Base-by-base conservation (phyloP, 495 filamentous ascomycete genomes). In the Glonium stellatum region DNA sequence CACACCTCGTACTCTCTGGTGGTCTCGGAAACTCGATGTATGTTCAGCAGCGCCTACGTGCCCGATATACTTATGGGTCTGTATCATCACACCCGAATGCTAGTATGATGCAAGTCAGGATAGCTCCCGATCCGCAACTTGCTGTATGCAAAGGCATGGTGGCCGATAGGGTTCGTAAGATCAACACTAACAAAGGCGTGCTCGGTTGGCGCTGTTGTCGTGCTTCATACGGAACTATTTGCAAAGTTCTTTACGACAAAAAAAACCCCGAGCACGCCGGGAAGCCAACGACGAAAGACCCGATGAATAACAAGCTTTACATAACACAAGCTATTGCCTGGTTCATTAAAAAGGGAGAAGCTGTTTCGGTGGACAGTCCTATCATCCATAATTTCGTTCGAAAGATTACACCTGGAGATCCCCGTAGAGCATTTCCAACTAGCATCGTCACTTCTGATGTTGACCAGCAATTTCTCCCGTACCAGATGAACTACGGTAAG, bases 11-110 rank as follows among this genome's bases (percentile, higher is more conserved):
- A 4, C 72, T 87, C 6, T 86, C 83, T 0, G 84, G 84, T 4
- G 84, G 84, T 1, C 78, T 87, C 4, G 83, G 84, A 12, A 85
- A 83, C 64, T 86, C 82, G 0, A 71, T 77, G n/a, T 87, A 87
- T 60, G 76, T 87, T 8, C 70, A 75, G 55, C 34, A 67, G 6
- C 48, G 55, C 39, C 66, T 76, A 10, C 19, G 48, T 12, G 44
- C 39, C 13, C 67, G 63, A 47, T 75, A 69, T 61, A 48, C 42
- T 12, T 3, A 68, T 15, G 59, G 66, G 12, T 18, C 18, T 11
- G 13, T 46, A 18, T 22, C 48, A 51, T 15, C 18, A 25, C 48
- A 25, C 8, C 60, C 60, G 23, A 63, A 66, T 59, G 61, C 66
- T 50, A 51, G 47, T n/a, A 18, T 48, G 18, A 69, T 72, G 47